Evolutionary conservation across 2,329 filamentous ascomycete genomes (phyloP).

Genomic region (Penicillium sp.): DNA sequence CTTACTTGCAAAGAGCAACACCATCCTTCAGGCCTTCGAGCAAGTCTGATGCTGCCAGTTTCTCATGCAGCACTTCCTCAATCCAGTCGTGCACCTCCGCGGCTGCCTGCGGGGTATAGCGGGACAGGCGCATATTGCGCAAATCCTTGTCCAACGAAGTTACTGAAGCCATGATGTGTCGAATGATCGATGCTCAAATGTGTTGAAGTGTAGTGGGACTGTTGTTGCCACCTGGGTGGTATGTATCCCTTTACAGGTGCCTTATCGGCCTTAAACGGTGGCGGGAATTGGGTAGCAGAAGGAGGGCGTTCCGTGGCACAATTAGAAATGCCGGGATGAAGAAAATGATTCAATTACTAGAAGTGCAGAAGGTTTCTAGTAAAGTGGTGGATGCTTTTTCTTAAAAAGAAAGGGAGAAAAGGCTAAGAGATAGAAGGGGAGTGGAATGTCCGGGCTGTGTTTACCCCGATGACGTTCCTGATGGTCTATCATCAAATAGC

Average conservation of each 20-base stretch:
- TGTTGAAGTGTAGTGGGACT: background rate
- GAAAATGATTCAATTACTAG: background rate
- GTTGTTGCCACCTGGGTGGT: constrained; percentile 2
- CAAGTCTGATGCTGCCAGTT: constrained; percentile 70
- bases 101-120: constrained; percentile 87
- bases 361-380: background rate
- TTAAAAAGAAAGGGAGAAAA: constrained; percentile 1
- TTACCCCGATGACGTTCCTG: constrained; percentile 30
- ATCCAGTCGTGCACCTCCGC: constrained; percentile 86
- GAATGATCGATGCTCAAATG: background rate
- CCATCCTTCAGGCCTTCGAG: constrained; percentile 87
- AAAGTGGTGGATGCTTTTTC: background rate
- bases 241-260: constrained; percentile 23
- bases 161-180: constrained; percentile 78
- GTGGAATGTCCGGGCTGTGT: constrained; percentile 26
- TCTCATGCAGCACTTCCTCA: constrained; percentile 73
- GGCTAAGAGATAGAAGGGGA: constrained; percentile 5
- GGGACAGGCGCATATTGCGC: constrained; percentile 85
- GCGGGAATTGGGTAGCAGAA: constrained; percentile 23
- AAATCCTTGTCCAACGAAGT: constrained; percentile 92
- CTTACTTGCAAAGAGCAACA: constrained; percentile 85
- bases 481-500: background rate
- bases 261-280: constrained; percentile 20
- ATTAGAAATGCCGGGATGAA: background rate
- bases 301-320: background rate